Conservation (phyloP, 225 moss, liverwort and hornwort species). For the Climacium dendroides region DNA sequence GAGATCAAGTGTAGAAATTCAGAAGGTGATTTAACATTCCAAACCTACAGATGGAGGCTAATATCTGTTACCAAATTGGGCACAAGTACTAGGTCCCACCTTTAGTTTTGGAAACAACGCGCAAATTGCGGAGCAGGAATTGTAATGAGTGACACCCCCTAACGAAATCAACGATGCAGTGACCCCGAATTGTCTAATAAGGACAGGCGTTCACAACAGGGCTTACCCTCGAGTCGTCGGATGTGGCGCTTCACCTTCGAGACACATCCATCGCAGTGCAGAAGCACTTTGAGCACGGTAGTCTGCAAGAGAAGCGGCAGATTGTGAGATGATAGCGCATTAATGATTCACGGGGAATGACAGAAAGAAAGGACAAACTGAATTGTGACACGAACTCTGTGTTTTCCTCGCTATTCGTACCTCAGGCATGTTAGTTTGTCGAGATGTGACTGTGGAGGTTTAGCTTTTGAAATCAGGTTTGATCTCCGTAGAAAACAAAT, state of each 20-base stretch:
- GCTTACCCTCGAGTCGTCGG: conserved; percentile 27
- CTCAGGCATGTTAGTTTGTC: background rate
- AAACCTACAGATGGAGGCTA: background rate
- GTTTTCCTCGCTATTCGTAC: background rate
- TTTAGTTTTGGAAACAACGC: background rate
- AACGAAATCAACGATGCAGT: background rate
- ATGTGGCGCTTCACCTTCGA: conserved; percentile 45
- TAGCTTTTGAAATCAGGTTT: background rate
- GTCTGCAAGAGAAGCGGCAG: background rate
- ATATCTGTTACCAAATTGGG: background rate
- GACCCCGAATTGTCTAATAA: background rate
- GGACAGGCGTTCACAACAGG: background rate
- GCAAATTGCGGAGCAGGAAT: background rate
- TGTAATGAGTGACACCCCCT: background rate
- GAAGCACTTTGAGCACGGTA: conserved; percentile 34
- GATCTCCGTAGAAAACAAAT: background rate
- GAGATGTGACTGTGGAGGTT: background rate
- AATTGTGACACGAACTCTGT: background rate
- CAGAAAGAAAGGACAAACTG: background rate
- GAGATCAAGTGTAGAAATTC: background rate
- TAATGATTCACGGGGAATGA: background rate
- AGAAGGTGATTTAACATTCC: background rate
- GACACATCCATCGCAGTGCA: conserved; percentile 50
- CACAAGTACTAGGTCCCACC: background rate
- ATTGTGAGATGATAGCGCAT: background rate